A percentile compares a stretch with the other conserved stretches of the same genome.
Conservation (phyloP, 768 basidiomycete species). For the Erythrobasidium yunnanense region DNA sequence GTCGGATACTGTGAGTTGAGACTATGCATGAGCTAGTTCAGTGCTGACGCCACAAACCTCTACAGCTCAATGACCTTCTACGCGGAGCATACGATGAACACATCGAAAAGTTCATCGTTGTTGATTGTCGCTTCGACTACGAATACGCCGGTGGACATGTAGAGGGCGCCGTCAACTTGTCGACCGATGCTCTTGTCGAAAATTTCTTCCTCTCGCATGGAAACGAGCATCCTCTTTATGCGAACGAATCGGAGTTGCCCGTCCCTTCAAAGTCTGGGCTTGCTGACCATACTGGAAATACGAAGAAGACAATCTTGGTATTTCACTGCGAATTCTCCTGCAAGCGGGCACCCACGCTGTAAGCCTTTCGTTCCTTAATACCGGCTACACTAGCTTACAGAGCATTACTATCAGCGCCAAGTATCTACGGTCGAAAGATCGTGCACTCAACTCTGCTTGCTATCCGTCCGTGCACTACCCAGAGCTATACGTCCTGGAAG, state of each 20-base stretch:
- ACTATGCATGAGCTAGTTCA: too few relatives aligned
- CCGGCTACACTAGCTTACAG: conserved; percentile 20
- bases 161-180: conserved; percentile 80
- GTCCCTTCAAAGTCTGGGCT: conserved; percentile 56
- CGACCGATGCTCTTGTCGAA: conserved; percentile 66
- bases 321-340: conserved; percentile 98
- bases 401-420: conserved; percentile 50
- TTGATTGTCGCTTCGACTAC: conserved; percentile 97
- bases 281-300: conserved; percentile 42
- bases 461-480: conserved; percentile 93
- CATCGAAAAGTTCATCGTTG: conserved; percentile 62
- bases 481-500: conserved; percentile 91
- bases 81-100: conserved; percentile 59
- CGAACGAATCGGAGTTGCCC: conserved; percentile 47
- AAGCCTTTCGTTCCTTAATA: conserved; percentile 42
- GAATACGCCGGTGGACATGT: conserved; percentile 92
- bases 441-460: conserved; percentile 66
- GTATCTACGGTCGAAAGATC: conserved; percentile 79
- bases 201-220: conserved; percentile 55
- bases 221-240: conserved; percentile 28
- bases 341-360: conserved; percentile 94
- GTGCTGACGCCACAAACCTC: too few relatives aligned
- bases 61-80: conserved; percentile 67
- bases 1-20: too few relatives aligned
- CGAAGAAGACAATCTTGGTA: conserved; percentile 67